Evolutionary conservation across 805 yeast genomes (phyloP), one percentile per base, ranked within the genome.

Genomic region (Cyberlindnera xishuangbannaensis): DNA sequence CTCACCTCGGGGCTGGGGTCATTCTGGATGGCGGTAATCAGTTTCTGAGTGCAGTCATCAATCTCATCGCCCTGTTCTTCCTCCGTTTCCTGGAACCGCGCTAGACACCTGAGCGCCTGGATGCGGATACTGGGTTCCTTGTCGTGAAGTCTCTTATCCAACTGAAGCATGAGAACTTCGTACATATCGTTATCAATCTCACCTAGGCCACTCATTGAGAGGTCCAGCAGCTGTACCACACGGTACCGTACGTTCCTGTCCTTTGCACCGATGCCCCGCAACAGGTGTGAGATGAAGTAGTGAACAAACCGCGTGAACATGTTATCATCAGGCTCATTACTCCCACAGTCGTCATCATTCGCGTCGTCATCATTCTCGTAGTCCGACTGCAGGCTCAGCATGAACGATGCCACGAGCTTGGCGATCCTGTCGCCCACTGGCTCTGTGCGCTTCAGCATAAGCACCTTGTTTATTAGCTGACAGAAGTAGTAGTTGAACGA

Each of bases 1-100:
- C 97, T 69, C 2, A 88, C 95, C 41, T 92, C 97, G 0, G 95
- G 78, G 47, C 81, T 80, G 3, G 84, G 72, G 58, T 90, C 98
- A 50, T 80, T 73, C 48, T 76, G 80, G 46, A 85, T 64, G 0
- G 78, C 67, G n/a, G 55, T 55, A 32, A 71, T 47, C 22, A 76
- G 58, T 25, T 62, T 62, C 27, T 65, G 61, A 3, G 73, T 65
- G 6, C 76, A 75, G 38, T 65, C 65, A 37, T 67, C 66, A 19
- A 64, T 50, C 21, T 55, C 63, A 32, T 61, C 58, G 27, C 55
- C 62, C 17, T 38, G 44, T 5, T 25, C 34, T 7, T 53, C 62
- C 2, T 51, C 60, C 3, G 54, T 48, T n/a, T 62, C 69, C 56
- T 88, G 96, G 45, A 90, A 78, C 37, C 87, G 66, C 0, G 95